Conservation (phyloP, 306 rosid genomes). For the Rosa multiflora region DNA sequence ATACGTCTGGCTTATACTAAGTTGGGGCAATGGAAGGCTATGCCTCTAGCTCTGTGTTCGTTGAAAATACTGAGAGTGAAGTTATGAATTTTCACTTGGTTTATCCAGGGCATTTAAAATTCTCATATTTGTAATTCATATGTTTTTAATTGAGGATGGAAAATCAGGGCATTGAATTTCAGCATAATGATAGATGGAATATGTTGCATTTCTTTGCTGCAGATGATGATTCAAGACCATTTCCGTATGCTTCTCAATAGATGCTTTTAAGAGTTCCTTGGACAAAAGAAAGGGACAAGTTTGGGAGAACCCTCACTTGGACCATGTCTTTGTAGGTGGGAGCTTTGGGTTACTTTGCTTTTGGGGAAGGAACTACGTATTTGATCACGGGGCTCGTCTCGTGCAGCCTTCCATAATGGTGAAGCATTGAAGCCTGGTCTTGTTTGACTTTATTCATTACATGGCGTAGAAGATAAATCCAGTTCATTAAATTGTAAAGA, state of each 20-base stretch:
- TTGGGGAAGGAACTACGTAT: background rate
- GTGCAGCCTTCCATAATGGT: background rate
- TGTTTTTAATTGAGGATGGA: background rate
- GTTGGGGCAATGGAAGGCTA: background rate
- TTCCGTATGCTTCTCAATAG: background rate
- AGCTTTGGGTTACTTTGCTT: background rate
- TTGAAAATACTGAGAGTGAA: background rate
- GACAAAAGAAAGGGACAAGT: background rate
- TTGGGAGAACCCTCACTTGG: background rate
- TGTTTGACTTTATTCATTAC: background rate
- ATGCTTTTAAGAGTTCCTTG: background rate
- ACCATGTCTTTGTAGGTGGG: background rate
- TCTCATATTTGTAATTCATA: background rate
- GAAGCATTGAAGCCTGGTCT: background rate
- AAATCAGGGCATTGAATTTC: background rate
- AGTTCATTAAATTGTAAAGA: background rate
- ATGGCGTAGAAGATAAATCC: background rate
- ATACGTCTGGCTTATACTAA: background rate
- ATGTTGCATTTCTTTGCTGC: background rate
- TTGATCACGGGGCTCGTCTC: background rate
- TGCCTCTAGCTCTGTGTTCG: background rate
- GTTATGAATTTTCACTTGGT: background rate
- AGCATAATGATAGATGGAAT: background rate
- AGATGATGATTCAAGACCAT: background rate
- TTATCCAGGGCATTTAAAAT: background rate